Evolutionary conservation across 2,329 filamentous ascomycete genomes (phyloP).

Genomic region (Leptoxyphium fumago): DNA sequence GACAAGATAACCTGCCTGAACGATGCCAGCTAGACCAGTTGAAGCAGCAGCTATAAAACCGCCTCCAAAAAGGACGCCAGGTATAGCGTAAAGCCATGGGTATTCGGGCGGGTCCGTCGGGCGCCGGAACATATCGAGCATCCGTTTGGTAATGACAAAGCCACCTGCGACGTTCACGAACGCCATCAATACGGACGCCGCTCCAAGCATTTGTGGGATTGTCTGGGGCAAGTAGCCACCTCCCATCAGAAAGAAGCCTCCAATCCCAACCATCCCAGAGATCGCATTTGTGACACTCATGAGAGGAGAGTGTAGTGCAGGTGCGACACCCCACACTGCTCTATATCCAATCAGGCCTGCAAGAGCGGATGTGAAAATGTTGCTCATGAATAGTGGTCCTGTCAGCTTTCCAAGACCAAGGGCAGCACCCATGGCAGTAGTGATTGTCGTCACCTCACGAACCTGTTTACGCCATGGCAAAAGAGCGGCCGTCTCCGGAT

Average conservation of each 20-base stretch:
- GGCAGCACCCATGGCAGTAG: constrained; percentile 61
- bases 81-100: constrained; percentile 71
- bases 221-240: constrained; percentile 66
- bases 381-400: constrained; percentile 73
- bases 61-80: constrained; percentile 61
- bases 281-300: constrained; percentile 94
- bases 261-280: constrained; percentile 76
- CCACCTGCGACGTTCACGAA: constrained; percentile 83
- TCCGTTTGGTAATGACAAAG: constrained; percentile 82
- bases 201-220: constrained; percentile 63
- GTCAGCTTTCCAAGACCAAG: constrained; percentile 69
- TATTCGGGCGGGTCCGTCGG: constrained; percentile 80
- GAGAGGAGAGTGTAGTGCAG: constrained; percentile 71
- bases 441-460: constrained; percentile 59
- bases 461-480: constrained; percentile 72
- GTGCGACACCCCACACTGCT: constrained; percentile 73
- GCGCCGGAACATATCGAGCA: constrained; percentile 83
- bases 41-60: constrained; percentile 67
- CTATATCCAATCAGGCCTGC: constrained; percentile 78
- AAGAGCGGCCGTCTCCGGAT: constrained; percentile 47
- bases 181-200: constrained; percentile 64
- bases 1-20: constrained; percentile 76
- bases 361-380: constrained; percentile 71
- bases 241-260: constrained; percentile 77
- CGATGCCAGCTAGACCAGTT: constrained; percentile 68